A percentile compares a stretch with the other conserved stretches of the same genome.
phyloP scores from a whole-genome alignment of 306 rosid genomes.

The Echinosophora koreensis region DNA sequence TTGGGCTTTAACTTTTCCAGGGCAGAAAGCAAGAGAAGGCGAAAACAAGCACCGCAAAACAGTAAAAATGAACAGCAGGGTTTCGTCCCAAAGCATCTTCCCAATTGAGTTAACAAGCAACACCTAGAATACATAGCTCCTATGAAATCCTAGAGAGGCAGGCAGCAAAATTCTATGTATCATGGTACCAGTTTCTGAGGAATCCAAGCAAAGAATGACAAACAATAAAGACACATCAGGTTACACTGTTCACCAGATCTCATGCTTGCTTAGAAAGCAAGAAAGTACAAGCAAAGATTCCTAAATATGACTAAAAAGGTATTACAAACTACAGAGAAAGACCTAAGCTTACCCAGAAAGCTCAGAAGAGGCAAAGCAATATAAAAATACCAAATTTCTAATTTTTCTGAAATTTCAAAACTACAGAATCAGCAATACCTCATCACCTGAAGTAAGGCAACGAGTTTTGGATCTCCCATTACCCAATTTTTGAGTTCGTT shows the following conservation, averaged over 20 bases:
- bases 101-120: slow-evolving; percentile 59
- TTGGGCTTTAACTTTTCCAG: slow-evolving; percentile 50
- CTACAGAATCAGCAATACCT: slow-evolving; percentile 39
- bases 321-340: slow-evolving; percentile 45
- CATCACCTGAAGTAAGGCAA: background rate
- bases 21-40: slow-evolving; percentile 50
- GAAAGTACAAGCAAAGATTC: slow-evolving; percentile 59
- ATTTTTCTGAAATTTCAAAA: slow-evolving; percentile 43
- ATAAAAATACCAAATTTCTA: slow-evolving; percentile 24
- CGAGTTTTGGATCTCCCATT: slow-evolving; percentile 9
- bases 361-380: slow-evolving; percentile 36
- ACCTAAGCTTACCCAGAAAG: slow-evolving; percentile 50
- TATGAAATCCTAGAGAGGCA: slow-evolving; percentile 42
- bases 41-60: slow-evolving; percentile 56
- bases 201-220: slow-evolving; percentile 63
- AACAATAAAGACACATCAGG: slow-evolving; percentile 45
- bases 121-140: slow-evolving; percentile 63
- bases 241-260: slow-evolving; percentile 48
- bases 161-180: slow-evolving; percentile 42
- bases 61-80: slow-evolving; percentile 61
- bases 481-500: slow-evolving; percentile 18
- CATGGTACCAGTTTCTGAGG: slow-evolving; percentile 45
- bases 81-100: slow-evolving; percentile 64
- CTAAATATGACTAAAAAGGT: slow-evolving; percentile 32
- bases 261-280: slow-evolving; percentile 60